These are phyloP conservation scores for Prunus fruticosa DNA, from an alignment of 306 rosid species.

Conservation along the genomic window DNA sequence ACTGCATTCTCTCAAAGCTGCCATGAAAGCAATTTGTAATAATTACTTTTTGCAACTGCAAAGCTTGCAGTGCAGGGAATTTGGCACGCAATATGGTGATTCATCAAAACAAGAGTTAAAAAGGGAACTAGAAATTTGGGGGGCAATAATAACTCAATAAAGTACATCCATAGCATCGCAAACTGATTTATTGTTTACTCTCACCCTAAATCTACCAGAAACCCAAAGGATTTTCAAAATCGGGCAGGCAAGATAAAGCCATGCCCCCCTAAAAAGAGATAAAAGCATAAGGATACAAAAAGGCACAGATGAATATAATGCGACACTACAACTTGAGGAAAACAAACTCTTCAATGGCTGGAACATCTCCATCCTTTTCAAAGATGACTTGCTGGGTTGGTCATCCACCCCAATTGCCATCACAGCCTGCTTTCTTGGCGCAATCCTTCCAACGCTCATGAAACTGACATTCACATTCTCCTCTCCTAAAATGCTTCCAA, in stretches of 20 bases:
- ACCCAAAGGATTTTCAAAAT: slow-evolving; percentile 29
- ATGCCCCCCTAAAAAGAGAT: slow-evolving; percentile 24
- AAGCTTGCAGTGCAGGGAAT: not conserved
- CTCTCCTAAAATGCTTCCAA: slow-evolving; percentile 81
- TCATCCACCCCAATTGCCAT: slow-evolving; percentile 99
- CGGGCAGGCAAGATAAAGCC: slow-evolving; percentile 22
- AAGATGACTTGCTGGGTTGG: slow-evolving; percentile 58
- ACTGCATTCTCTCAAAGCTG: not conserved
- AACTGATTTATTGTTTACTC: slow-evolving; percentile 35
- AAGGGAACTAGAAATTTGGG: not conserved
- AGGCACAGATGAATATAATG: not conserved
- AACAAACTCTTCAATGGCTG: slow-evolving; percentile 91
- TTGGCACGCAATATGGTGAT: not conserved
- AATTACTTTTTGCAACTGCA: not conserved
- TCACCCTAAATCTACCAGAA: slow-evolving; percentile 23
- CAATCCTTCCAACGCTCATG: slow-evolving; percentile 97
- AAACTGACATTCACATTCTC: slow-evolving; percentile 96
- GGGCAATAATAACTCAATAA: not conserved
- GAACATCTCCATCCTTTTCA: slow-evolving; percentile 82
- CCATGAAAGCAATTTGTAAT: not conserved
- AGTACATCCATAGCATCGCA: slow-evolving; percentile 11
- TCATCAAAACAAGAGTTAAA: not conserved
- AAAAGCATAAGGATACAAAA: slow-evolving; percentile 1
- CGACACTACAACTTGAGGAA: slow-evolving; percentile 73
- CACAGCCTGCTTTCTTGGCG: slow-evolving; percentile 98